Percentiles rank a stretch among this genome's conserved stretches.
Conservation (phyloP, 2,329 filamentous ascomycete genomes). For the Dactylellina cionopaga region DNA sequence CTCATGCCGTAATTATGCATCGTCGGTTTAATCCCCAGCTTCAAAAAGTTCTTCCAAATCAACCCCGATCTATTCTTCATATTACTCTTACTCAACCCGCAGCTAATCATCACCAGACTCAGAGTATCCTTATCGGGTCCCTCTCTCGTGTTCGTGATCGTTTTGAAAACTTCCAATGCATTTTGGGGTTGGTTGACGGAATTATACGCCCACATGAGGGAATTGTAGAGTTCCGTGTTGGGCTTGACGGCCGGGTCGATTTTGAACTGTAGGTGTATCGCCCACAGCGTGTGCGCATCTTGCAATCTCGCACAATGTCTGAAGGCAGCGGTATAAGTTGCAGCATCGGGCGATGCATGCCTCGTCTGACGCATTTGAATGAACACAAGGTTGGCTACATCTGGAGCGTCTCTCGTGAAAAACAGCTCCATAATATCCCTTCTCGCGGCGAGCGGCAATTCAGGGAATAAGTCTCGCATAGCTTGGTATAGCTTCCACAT, state of each 20-base stretch:
- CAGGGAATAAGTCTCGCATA: slow-evolving; percentile 60
- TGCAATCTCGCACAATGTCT: slow-evolving; percentile 74
- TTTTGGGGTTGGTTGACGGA: slow-evolving; percentile 72
- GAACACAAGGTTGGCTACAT: slow-evolving; percentile 88
- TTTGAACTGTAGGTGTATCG: slow-evolving; percentile 92
- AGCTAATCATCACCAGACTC: slow-evolving; percentile 80
- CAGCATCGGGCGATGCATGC: slow-evolving; percentile 71
- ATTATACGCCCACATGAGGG: slow-evolving; percentile 85
- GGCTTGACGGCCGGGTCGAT: slow-evolving; percentile 84
- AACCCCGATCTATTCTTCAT: slow-evolving; percentile 69
- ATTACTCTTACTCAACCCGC: slow-evolving; percentile 72
- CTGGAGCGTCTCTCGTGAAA: slow-evolving; percentile 78
- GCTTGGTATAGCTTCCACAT: slow-evolving; percentile 48
- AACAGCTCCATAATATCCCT: slow-evolving; percentile 82
- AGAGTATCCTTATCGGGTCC: slow-evolving; percentile 85
- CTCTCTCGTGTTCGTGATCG: slow-evolving; percentile 84
- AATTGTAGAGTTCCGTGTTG: slow-evolving; percentile 80
- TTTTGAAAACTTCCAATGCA: slow-evolving; percentile 82
- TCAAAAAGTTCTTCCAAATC: slow-evolving; percentile 76
- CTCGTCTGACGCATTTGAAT: slow-evolving; percentile 89
- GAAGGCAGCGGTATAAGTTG: slow-evolving; percentile 81
- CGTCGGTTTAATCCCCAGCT: slow-evolving; percentile 82
- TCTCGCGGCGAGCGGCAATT: slow-evolving; percentile 73
- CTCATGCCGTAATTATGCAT: slow-evolving; percentile 79
- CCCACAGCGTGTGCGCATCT: slow-evolving; percentile 73